Evolutionary conservation across 331 rosid species (phyloP).

Genomic region (Rosa hybrid): DNA sequence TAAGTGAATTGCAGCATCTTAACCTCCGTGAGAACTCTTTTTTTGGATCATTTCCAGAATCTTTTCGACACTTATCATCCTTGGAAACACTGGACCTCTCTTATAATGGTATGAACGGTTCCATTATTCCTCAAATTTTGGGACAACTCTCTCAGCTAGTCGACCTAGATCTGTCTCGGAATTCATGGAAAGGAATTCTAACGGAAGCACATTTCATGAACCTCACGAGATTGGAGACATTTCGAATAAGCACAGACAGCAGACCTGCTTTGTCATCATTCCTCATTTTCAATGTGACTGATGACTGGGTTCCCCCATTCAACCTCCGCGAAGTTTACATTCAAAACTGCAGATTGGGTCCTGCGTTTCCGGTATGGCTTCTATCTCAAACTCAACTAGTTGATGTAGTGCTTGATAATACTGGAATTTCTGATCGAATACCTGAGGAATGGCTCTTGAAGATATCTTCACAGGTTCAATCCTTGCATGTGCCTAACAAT

Average conservation of each 20-base stretch:
- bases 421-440: neutral
- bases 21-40: neutral
- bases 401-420: neutral
- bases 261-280: neutral
- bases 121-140: neutral
- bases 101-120: neutral
- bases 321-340: neutral
- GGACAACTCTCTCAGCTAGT: neutral
- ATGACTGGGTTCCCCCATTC: neutral
- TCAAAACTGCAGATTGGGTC: neutral
- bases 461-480: neutral
- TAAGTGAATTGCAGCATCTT: neutral
- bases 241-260: neutral
- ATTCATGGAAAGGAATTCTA: neutral
- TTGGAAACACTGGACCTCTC: neutral
- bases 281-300: neutral
- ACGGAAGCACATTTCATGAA: conserved; percentile 7
- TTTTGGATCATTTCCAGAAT: neutral
- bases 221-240: neutral
- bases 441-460: neutral
- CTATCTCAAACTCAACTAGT: neutral
- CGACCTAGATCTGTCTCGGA: neutral
- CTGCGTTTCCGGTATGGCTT: neutral
- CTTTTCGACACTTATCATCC: neutral
- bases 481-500: neutral